These are phyloP conservation scores for Candida koratica DNA, from an alignment of 805 yeast species.

Conservation along the genomic window DNA sequence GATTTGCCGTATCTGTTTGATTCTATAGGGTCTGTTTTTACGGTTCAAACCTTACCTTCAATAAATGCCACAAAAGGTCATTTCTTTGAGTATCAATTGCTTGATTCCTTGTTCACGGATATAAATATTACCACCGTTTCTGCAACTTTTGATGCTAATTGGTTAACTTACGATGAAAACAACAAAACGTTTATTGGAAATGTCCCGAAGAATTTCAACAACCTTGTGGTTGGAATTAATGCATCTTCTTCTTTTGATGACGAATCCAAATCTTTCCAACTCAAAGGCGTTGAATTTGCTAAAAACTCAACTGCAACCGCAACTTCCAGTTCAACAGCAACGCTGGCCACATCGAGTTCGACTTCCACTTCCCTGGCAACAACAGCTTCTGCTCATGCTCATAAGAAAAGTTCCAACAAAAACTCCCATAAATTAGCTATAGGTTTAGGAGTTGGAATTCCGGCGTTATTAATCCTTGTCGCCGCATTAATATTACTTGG, in stretches of 20 bases:
- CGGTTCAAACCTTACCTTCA: conserved; percentile 47
- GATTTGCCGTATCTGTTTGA: conserved; percentile 55
- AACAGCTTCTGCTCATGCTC: conserved; percentile 17
- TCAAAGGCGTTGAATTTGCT: conserved; percentile 45
- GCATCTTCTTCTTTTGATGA: conserved; percentile 28
- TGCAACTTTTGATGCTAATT: conserved; percentile 41
- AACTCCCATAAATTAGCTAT: conserved; percentile 63
- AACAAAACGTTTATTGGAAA: conserved; percentile 68
- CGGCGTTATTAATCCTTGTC: conserved; percentile 49
- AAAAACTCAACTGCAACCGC: conserved; percentile 19
- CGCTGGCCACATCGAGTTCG: too few relatives aligned
- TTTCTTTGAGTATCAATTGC: conserved; percentile 54
- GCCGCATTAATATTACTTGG: conserved; percentile 47
- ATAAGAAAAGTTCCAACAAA: conserved; percentile 3
- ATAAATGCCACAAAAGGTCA: conserved; percentile 67
- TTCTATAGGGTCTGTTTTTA: conserved; percentile 53
- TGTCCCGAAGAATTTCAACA: conserved; percentile 38
- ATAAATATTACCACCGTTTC: conserved; percentile 45
- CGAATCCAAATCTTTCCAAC: conserved; percentile 42
- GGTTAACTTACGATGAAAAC: conserved; percentile 62
- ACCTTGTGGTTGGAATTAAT: conserved; percentile 22
- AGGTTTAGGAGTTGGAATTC: conserved; percentile 86
- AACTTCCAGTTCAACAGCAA: conserved; percentile 17
- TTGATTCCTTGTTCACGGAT: conserved; percentile 56
- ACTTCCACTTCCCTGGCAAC: conserved; percentile 14